Percentiles rank a stretch among this genome's conserved stretches.
Evolutionary conservation across 192 early-diverging fungal species (phyloP).

Genomic region (Coemansia sp.): DNA sequence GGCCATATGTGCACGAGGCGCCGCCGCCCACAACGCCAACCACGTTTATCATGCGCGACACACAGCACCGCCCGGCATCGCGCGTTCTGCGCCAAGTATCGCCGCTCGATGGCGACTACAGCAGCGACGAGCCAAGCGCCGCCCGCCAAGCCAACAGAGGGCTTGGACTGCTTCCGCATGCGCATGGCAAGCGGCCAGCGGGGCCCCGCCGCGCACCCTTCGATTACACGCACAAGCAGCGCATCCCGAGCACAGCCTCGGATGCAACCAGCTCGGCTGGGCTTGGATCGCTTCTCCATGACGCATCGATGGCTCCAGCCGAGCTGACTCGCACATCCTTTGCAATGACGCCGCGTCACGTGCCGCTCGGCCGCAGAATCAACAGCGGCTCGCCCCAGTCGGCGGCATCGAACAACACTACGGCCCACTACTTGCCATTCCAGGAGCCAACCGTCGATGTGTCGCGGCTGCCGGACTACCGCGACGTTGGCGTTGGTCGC

Average conservation of each 20-base stretch:
- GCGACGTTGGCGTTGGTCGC: conserved; percentile 21
- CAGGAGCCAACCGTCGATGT: conserved; percentile 53
- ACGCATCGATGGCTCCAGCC: conserved; percentile 22
- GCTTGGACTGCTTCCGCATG: neutral
- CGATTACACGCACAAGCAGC: neutral
- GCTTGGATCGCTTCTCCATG: conserved; percentile 43
- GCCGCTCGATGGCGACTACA: conserved; percentile 14
- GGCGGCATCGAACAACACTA: neutral
- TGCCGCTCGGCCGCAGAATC: neutral
- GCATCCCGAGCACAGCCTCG: conserved; percentile 10
- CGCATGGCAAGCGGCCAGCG: conserved; percentile 2
- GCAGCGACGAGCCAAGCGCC: neutral
- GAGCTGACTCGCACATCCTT: neutral
- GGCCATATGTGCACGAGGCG: neutral
- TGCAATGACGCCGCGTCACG: neutral
- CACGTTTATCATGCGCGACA: conserved; percentile 41
- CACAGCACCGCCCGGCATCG: conserved; percentile 22
- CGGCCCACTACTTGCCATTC: conserved; percentile 43
- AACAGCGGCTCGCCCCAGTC: neutral
- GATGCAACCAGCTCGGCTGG: conserved; percentile 30
- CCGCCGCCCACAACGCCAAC: conserved; percentile 48
- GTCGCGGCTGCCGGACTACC: conserved; percentile 27
- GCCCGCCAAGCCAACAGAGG: neutral
- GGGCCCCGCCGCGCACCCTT: conserved; percentile 13
- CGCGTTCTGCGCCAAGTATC: conserved; percentile 36